A percentile compares a stretch with the other conserved stretches of the same genome.
Evolutionary conservation across 129 eudicot species (phyloP).

Genomic region (Escallonia herrerae): DNA sequence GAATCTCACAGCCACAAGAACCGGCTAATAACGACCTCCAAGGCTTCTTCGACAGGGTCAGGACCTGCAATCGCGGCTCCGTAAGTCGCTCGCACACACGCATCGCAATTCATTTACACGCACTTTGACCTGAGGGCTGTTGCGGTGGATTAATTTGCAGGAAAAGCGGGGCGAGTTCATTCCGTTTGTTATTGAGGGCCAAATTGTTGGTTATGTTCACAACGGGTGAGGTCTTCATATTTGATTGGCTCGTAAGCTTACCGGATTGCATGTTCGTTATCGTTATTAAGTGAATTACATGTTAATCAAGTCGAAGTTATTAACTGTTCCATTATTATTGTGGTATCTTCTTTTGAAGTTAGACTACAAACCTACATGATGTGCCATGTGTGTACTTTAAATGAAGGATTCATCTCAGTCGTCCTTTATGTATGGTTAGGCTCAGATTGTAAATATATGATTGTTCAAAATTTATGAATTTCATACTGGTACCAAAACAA

Average conservation of each 20-base stretch:
- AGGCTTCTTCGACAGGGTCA: slow-evolving; percentile 32
- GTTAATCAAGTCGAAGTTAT: too few species aligned
- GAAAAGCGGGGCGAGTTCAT: slow-evolving; percentile 52
- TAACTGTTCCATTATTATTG: too few species aligned
- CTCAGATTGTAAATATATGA: too few species aligned
- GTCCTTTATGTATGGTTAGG: too few species aligned
- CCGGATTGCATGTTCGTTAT: too few species aligned
- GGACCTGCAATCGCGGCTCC: slow-evolving; percentile 32
- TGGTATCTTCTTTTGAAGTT: too few species aligned
- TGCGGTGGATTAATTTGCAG: slow-evolving; percentile 27
- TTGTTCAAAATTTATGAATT: too few species aligned
- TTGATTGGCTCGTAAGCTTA: neutral
- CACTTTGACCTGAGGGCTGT: neutral
- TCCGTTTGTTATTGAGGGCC: slow-evolving; percentile 61
- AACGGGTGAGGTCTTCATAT: slow-evolving; percentile 30
- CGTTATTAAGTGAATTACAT: too few species aligned
- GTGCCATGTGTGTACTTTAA: too few species aligned
- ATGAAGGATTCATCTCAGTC: too few species aligned
- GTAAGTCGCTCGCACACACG: slow-evolving; percentile 1
- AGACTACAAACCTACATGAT: too few species aligned
- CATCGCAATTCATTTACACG: neutral
- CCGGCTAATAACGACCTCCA: slow-evolving; percentile 17
- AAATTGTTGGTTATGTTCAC: slow-evolving; percentile 72
- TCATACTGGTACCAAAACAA: too few species aligned
- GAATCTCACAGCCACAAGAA: neutral